Evolutionary conservation across 129 eudicot genomes (phyloP), one percentile per base, ranked within the genome.

Genomic region (Erigeron canadensis): DNA sequence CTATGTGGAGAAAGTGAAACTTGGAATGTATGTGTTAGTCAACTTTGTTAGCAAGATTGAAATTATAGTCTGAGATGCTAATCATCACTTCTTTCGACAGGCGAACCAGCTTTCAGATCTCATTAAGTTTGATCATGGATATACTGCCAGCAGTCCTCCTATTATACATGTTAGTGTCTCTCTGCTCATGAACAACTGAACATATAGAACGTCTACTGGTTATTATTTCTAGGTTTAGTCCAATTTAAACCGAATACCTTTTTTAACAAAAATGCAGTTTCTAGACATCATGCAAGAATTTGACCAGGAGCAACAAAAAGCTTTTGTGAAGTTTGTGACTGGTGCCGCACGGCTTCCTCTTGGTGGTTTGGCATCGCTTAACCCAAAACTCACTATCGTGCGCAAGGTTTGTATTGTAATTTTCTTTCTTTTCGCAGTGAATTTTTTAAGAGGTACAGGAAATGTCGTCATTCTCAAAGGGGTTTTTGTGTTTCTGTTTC

Each of bases 311-410:
- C 89, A 81, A 67, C 90, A 86, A 79, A 86, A 89, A 72, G 89
- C 97, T 53, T 90, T 94, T 75, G 69, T 94, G 79, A 87, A 83
- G 82, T 94, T 94, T 60, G 96, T 94, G 64, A 94, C 99, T 8
- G 99, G 99, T 55, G 89, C 99, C 40, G 97, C 99, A 28, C 85
- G 96, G 75, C 99, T 94, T 70, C 99, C 99, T 70, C 79, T 80
- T 56, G 99, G 99, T 67, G 99, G 99, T 34, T 80, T 94, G 84
- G 87, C 99, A 57, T 83, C 97, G 37, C 93, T 94, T 39, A 90
- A 86, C 69, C 99, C 99, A 7, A 90, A 90, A 81, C 82, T 94
- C 74, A 94, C 99, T 21, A 86, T 94, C 56, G 99, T 94, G 8
- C 90, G 96, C 56, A 94, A 94, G 99, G 99, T 94, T 12, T 44